These are phyloP conservation scores for Coprinopsis sp. DNA, from an alignment of 768 basidiomycete genomes.

Conservation along the genomic window DNA sequence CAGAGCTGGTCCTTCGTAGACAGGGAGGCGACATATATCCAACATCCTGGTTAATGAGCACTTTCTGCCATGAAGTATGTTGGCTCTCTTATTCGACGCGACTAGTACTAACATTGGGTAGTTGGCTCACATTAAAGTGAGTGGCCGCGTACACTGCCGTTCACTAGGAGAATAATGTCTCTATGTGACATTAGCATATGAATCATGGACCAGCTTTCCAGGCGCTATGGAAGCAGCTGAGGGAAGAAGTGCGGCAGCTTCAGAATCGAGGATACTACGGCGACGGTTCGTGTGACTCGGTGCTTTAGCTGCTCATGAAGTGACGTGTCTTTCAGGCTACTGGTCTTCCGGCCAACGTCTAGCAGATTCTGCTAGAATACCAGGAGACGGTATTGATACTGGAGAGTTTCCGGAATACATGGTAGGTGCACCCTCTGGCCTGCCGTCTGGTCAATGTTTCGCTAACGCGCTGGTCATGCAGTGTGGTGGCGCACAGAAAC, in stretches of 20 bases:
- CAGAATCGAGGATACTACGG: conserved; percentile 78
- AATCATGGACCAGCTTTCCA: conserved; percentile 77
- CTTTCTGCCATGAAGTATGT: conserved; percentile 77
- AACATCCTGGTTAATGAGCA: conserved; percentile 66
- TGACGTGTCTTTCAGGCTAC: conserved; percentile 47
- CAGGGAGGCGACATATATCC: conserved; percentile 57
- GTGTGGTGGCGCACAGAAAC: conserved; percentile 79
- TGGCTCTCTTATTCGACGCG: not conserved
- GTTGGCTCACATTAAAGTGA: conserved; percentile 81
- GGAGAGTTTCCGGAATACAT: conserved; percentile 75
- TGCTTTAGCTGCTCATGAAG: not conserved
- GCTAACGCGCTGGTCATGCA: conserved; percentile 19
- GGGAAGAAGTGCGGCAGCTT: conserved; percentile 61
- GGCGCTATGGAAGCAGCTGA: conserved; percentile 63
- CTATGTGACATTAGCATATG: conserved; percentile 53
- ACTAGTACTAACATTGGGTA: conserved; percentile 23
- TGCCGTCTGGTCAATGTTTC: not conserved
- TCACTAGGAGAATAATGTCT: not conserved
- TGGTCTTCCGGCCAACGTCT: conserved; percentile 79
- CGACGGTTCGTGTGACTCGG: conserved; percentile 47
- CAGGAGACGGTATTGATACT: conserved; percentile 44
- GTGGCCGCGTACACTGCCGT: not conserved
- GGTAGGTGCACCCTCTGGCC: conserved; percentile 35
- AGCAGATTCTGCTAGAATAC: conserved; percentile 54
- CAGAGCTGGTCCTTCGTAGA: conserved; percentile 73